Conservation (phyloP, 2,329 filamentous ascomycete species). For the Ophiosphaerella narmari region DNA sequence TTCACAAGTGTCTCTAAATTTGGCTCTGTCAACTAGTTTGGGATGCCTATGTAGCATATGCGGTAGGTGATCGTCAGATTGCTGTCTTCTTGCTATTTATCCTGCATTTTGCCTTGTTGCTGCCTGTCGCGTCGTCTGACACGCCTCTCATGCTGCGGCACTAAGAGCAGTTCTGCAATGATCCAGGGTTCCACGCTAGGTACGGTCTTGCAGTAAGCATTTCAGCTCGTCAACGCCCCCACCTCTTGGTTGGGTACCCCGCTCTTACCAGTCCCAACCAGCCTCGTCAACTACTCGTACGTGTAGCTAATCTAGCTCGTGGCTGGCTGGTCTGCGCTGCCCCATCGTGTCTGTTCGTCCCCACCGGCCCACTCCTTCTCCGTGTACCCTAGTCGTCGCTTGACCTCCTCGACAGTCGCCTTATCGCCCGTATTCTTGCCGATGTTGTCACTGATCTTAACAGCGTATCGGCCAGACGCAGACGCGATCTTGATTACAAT, state of each 20-base stretch:
- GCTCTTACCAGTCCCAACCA: constrained; percentile 9
- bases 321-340: constrained; percentile 47
- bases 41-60: constrained; percentile 1
- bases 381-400: constrained; percentile 81
- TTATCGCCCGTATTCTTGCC: constrained; percentile 94
- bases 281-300: constrained; percentile 1
- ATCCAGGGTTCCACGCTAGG: constrained; percentile 17
- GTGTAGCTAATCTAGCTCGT: constrained; percentile 12
- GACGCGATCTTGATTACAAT: constrained; percentile 97
- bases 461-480: constrained; percentile 76
- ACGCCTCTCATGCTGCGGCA: not conserved
- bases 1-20: constrained; percentile 21
- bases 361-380: constrained; percentile 84
- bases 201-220: constrained; percentile 21
- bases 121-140: constrained; percentile 7
- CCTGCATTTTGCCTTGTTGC: not conserved
- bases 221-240: constrained; percentile 24
- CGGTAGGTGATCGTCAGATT: not conserved
- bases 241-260: constrained; percentile 15
- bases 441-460: constrained; percentile 89
- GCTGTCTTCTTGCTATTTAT: constrained; percentile 1
- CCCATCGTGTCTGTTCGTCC: constrained; percentile 85
- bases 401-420: constrained; percentile 78
- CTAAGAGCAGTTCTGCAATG: constrained; percentile 4
- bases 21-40: constrained; percentile 15